phyloP scores from a whole-genome alignment of 2,329 filamentous ascomycete species.

The Rutstroemia sp. region DNA sequence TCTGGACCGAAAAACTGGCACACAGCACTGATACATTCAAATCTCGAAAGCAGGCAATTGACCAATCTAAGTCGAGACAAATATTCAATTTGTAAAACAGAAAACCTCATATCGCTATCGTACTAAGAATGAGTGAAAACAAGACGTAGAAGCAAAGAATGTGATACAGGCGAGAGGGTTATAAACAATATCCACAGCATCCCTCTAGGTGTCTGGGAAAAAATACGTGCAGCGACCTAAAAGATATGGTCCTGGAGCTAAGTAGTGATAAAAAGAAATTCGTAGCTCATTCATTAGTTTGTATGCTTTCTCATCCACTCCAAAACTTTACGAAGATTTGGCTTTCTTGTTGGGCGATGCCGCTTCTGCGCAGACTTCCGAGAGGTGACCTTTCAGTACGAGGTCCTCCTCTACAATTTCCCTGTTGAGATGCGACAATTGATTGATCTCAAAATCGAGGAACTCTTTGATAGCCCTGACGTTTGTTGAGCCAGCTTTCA shows the following conservation, averaged over 20 bases:
- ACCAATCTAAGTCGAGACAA: background rate
- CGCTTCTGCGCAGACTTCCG: slow-evolving; percentile 23
- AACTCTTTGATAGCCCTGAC: slow-evolving; percentile 31
- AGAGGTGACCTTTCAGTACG: slow-evolving; percentile 24
- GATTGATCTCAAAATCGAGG: slow-evolving; percentile 31
- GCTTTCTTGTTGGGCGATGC: slow-evolving; percentile 15
- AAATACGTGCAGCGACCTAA: too few species aligned
- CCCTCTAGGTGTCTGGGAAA: too few species aligned
- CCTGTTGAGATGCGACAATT: slow-evolving; percentile 24
- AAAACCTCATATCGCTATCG: background rate
- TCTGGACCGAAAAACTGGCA: background rate
- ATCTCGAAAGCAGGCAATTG: background rate
- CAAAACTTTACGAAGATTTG: slow-evolving; percentile 12
- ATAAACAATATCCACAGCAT: background rate
- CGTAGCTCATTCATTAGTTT: background rate
- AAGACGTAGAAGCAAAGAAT: background rate
- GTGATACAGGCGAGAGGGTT: background rate
- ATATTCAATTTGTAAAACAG: background rate
- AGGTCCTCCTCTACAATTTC: slow-evolving; percentile 30
- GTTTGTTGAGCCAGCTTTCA: slow-evolving; percentile 30
- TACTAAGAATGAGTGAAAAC: background rate
- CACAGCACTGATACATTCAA: background rate
- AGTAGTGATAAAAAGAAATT: slow-evolving; percentile 7
- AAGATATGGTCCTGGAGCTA: too few species aligned
- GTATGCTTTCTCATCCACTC: background rate